Conservation (phyloP, 352 stramenopile species). For the Phytophthora kernoviae region DNA sequence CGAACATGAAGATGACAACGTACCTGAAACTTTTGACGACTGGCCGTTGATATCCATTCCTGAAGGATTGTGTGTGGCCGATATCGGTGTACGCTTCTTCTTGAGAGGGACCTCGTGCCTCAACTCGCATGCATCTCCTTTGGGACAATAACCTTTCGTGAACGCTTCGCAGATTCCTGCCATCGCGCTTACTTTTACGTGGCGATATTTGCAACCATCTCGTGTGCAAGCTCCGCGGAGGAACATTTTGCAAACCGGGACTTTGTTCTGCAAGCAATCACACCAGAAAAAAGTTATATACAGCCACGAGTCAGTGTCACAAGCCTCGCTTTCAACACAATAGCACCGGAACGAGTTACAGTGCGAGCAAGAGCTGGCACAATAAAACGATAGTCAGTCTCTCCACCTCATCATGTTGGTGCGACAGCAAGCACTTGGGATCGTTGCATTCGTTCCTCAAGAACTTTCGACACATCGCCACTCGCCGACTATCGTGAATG, state of each 20-base stretch:
- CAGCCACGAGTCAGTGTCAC: constrained; percentile 17
- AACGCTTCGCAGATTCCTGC: constrained; percentile 73
- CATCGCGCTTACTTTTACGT: constrained; percentile 79
- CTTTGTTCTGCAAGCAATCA: constrained; percentile 67
- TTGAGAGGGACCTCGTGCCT: constrained; percentile 61
- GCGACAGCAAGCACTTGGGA: constrained; percentile 65
- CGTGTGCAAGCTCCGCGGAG: constrained; percentile 73
- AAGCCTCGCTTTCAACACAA: constrained; percentile 15
- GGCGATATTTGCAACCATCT: constrained; percentile 77
- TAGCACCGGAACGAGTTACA: constrained; percentile 5
- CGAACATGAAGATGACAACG: constrained; percentile 29
- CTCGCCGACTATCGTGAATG: constrained; percentile 84
- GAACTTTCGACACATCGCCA: constrained; percentile 84
- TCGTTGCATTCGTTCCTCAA: constrained; percentile 68
- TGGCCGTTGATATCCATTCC: constrained; percentile 9
- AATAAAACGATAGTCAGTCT: constrained; percentile 16
- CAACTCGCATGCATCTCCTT: constrained; percentile 54
- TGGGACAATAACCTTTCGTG: constrained; percentile 64
- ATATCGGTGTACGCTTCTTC: constrained; percentile 32
- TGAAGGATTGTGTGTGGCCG: not conserved
- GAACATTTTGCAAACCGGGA: constrained; percentile 82
- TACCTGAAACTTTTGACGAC: constrained; percentile 37
- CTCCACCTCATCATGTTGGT: constrained; percentile 76
- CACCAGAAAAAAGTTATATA: constrained; percentile 32
- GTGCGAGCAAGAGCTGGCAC: constrained; percentile 13